Percentiles rank a stretch among this genome's conserved stretches.
Evolutionary conservation across 2,329 filamentous ascomycete species (phyloP).

Genomic region (Colletotrichum camelliae): DNA sequence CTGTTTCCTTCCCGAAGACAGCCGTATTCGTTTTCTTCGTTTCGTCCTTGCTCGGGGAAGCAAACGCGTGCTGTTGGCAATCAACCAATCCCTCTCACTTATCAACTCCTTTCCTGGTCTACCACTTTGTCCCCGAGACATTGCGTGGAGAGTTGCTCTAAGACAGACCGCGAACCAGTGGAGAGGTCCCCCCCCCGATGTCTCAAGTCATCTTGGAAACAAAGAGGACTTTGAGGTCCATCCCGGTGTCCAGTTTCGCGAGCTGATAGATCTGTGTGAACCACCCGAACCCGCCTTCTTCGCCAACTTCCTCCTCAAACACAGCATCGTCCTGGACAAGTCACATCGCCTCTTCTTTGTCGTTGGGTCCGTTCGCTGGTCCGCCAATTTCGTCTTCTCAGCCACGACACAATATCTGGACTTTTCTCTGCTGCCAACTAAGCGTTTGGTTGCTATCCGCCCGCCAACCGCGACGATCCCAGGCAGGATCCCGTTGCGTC

Average conservation of each 20-base stretch:
- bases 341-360: slow-evolving; percentile 16
- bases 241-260: slow-evolving; percentile 14
- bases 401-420: not conserved
- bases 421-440: not conserved
- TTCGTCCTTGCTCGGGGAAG: not conserved
- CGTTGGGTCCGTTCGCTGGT: not conserved
- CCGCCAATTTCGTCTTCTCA: slow-evolving; percentile 7
- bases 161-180: slow-evolving; percentile 26
- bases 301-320: slow-evolving; percentile 17
- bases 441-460: slow-evolving; percentile 4
- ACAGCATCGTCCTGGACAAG: slow-evolving; percentile 6
- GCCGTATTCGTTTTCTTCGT: not conserved
- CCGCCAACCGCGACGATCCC: not conserved
- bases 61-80: slow-evolving; percentile 5
- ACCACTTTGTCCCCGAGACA: slow-evolving; percentile 17
- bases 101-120: not conserved
- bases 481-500: slow-evolving; percentile 5
- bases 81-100: not conserved
- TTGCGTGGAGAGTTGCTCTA: slow-evolving; percentile 22
- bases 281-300: slow-evolving; percentile 18
- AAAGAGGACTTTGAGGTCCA: slow-evolving; percentile 34
- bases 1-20: not conserved
- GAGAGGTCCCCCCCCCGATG: slow-evolving; percentile 31
- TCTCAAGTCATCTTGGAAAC: slow-evolving; percentile 35
- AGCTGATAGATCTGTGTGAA: slow-evolving; percentile 29